Base-by-base conservation (phyloP, 345 rosid species). In the Linum trigynum region DNA sequence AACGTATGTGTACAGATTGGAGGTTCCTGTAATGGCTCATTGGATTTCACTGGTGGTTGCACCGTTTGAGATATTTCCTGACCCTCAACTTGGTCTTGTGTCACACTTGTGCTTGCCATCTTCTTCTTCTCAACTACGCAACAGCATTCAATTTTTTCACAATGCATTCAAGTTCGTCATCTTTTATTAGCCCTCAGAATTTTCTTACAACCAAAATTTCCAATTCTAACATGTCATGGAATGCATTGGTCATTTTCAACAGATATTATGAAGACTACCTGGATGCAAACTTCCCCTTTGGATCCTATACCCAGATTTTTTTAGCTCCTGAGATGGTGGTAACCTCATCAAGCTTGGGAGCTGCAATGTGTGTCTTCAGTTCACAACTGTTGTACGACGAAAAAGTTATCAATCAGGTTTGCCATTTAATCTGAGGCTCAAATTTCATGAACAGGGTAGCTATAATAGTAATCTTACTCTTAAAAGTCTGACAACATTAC, bases 201-300 rank as follows among this genome's bases (percentile, higher is more conserved):
- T 64, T 61, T 62, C 32, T 72, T 8, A 43, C 42, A 64, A 71
- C 38, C 65, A 55, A 50, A 12, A 55, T 16, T 10, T 38, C 38
- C 2, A 23, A 48, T 39, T 11, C 39, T 35, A 59, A 59, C 4
- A 39, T 41, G 23, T 65, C 3, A 15, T 48, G 53, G 65, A 48
- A 58, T 58, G 50, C 77, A 59, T 55, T 17, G 57, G 61, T 57
- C 72, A 51, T 53, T 72, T 76, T 81, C 42, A 66, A 65, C 85
- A 94, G 99, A 73, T 83, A 88, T 76, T 94, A 84, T 75, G 99
- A 94, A 79, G 85, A 86, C 57, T 94, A 94, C 70, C 92, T 94
- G 70, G 85, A 85, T 56, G 82, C 86, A 45, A 85, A 85, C 62
- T 94, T 94, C 76, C 97, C 99, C 56, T 94, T 88, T 82, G 96